Base-by-base conservation (phyloP, 306 rosid genomes). In the Begonia peltatifolia region DNA sequence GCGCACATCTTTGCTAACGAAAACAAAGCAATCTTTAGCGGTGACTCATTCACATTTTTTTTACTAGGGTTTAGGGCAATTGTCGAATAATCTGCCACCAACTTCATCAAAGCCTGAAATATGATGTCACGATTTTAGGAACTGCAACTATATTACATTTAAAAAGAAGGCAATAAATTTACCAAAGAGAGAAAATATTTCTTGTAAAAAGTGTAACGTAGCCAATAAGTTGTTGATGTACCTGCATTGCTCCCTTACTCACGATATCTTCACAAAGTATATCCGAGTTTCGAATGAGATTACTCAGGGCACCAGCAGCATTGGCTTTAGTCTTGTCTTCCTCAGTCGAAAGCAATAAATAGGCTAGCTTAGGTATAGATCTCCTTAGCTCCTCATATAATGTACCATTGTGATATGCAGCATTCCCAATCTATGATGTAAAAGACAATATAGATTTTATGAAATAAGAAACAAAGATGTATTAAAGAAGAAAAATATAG, bases 241-340 rank as follows among this genome's bases (percentile, higher is more conserved):
- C 97, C 97, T 85, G 94, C 71, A 90, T 72, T 5, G 95, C 99
- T 65, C 95, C 97, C 76, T 74, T 82, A 12, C 90, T 70, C 38
- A 85, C 83, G 20, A 90, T 74, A 58, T 90, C 99, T 61, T 70
- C 94, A 14, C 95, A 86, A 25, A 90, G 99, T 60, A 53, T 68
- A 60, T 68, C 75, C 67, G 95, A 86, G 78, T 90, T 83, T 63
- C 99, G 95, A 69, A 86, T 79, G 59, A 90, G 87, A 78, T 90
- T 86, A 77, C 95, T 90, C 47, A 90, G 77, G 54, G 99, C 99
- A 57, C 99, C 99, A 6, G 95, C 99, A 11, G 99, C 99, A 81
- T 90, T 90, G 61, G 95, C 94, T 71, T 86, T 90, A 1, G 99
- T 90, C 76, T 90, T 90, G 71, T 90, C 92, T 57, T 90, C 99